Conservation (phyloP, 306 rosid species). For the Vigna radiata region DNA sequence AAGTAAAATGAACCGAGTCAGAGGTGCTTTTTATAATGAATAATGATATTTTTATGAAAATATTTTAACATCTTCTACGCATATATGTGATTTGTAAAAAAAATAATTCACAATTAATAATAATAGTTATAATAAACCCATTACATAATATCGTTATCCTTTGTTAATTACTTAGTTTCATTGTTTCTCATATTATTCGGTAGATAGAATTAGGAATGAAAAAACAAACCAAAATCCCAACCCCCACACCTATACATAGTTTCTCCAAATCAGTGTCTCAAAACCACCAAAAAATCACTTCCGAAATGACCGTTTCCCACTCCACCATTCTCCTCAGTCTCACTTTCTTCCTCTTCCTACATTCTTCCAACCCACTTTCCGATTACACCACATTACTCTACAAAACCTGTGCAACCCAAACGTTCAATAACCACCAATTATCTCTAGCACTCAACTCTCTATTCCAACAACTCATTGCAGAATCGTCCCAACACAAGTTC, state of each 20-base stretch:
- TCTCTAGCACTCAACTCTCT: constrained; percentile 61
- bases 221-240: constrained; percentile 37
- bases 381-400: constrained; percentile 55
- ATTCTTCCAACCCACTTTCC: constrained; percentile 43
- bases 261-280: constrained; percentile 25
- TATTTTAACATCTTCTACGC: no score
- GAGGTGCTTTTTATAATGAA: no score
- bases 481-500: constrained; percentile 63
- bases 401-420: constrained; percentile 61
- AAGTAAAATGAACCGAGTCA: background rate
- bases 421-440: constrained; percentile 27
- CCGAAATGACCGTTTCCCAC: constrained; percentile 36
- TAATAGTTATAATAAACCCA: no score
- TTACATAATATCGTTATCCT: no score
- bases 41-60: no score
- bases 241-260: constrained; percentile 27
- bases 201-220: constrained; percentile 61
- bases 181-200: constrained; percentile 22
- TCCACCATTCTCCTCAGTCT: constrained; percentile 29
- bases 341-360: constrained; percentile 38
- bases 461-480: constrained; percentile 58
- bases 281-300: constrained; percentile 16
- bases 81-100: no score
- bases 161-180: background rate
- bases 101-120: no score